Base-by-base conservation (phyloP, 306 rosid genomes). In the Canavalia gladiata region DNA sequence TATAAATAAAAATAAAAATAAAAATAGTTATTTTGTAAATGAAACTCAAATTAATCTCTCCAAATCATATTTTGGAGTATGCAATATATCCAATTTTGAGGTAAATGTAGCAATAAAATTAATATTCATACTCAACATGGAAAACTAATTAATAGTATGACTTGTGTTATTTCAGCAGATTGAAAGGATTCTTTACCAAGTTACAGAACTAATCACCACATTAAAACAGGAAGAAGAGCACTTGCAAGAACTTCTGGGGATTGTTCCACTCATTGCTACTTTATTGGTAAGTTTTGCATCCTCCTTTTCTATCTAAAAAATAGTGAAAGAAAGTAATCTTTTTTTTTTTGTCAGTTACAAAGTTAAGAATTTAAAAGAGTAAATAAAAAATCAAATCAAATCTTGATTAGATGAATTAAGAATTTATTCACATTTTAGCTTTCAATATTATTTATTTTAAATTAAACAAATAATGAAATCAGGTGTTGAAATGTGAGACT, bases 141-240 rank as follows among this genome's bases (percentile, higher is more conserved):
- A 18, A 35, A 29, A 7, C 2, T n/a, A 67, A 67, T 67, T 42
- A 68, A 45, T 68, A 34, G 4, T 4, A 39, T 4, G 43, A 62
- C 6, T 33, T 46, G 1, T 42, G 41, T 59, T 39, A 49, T 70
- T 80, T 67, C 58, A 72, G 84, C 87, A 91, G 91, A 76, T 89
- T 62, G 97, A 94, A 63, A 85, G 71, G 52, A 72, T 82, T 49
- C 91, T 89, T 56, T 91, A 81, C 72, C 84, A 87, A 86, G 81
- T 87, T n/a, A 89, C 97, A 54, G 95, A 94, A 85, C 87, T 93
- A 25, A 70, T 58, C 39, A 76, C 90, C 43, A 69, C 83, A 4
- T 81, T 80, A 13, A 90, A 86, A 77, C 89, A 88, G 67, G 90
- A 87, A 31, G 88, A 71, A 41, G 92, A 87, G 12, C 69, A 65